A percentile compares a stretch with the other conserved stretches of the same genome.
Conservation (phyloP, 2,329 filamentous ascomycete species). For the Orbilia javanica region DNA sequence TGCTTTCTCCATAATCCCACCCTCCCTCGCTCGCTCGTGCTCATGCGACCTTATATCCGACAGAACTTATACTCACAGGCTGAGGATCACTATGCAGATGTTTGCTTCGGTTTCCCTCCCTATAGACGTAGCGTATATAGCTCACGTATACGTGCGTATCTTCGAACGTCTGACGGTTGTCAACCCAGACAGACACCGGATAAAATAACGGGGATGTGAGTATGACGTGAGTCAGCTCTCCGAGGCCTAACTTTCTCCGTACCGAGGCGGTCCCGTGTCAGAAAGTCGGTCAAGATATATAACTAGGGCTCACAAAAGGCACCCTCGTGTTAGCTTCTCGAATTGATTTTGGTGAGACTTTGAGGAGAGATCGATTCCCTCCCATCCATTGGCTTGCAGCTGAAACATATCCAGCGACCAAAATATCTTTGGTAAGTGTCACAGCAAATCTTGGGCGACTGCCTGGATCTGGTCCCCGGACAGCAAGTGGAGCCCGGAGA, state of each 20-base stretch:
- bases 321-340: constrained; percentile 37
- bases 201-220: constrained; percentile 42
- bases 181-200: constrained; percentile 29
- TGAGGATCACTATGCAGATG: constrained; percentile 16
- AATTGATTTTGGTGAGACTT: constrained; percentile 20
- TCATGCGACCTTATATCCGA: constrained; percentile 17
- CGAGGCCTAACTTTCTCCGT: constrained; percentile 35
- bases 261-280: constrained; percentile 20
- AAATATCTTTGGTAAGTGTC: constrained; percentile 29
- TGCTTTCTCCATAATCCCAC: too few relatives aligned
- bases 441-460: constrained; percentile 20
- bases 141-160: constrained; percentile 19
- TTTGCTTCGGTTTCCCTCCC: constrained; percentile 3
- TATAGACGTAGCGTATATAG: constrained; percentile 34
- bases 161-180: constrained; percentile 34
- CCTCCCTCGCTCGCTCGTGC: too few relatives aligned
- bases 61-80: constrained; percentile 26
- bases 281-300: constrained; percentile 4
- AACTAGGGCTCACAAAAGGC: constrained; percentile 12
- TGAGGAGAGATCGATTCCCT: not conserved
- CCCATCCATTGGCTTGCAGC: constrained; percentile 40
- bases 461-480: constrained; percentile 25
- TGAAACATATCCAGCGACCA: constrained; percentile 38
- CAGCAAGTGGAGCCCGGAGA: constrained; percentile 31
- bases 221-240: constrained; percentile 47